Evolutionary conservation across 371 early-diverging fungal species (phyloP), one percentile per base, ranked within the genome.

Genomic region (Rhizopus sp.): DNA sequence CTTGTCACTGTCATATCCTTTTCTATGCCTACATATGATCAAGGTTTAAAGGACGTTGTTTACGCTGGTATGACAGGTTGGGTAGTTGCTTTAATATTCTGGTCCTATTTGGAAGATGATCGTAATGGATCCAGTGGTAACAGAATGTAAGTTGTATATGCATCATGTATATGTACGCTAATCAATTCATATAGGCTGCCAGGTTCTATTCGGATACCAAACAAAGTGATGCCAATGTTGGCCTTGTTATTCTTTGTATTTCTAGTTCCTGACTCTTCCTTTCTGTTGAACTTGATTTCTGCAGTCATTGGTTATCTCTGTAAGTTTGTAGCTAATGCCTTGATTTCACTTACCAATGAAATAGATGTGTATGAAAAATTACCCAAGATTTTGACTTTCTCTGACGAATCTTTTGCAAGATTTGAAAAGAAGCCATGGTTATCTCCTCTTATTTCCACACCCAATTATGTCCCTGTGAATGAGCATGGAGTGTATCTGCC

Each of bases 161-260:
- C 6, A n/a, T 13, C 7, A 38, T 4, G 8, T n/a, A 50, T 9
- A 16, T 46, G 13, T 23, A 5, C 13, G 29, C 7, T 39, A n/a
- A 38, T 23, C 23, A n/a, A 6, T 3, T 32, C 2, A 40, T 15
- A 37, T 35, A 70, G 70, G 60, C 41, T 70, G 42, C 57, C 58
- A 33, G 70, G 70, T 37, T 53, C 61, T n/a, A 56, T 70, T 48
- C 66, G 64, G n/a, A 52, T 70, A 7, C 63, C 70, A 9, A 60
- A 60, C 8, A 52, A 57, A 15, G 45, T 33, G 41, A 57, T 66
- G 63, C 70, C 70, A 15, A 38, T 50, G 6, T 37, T 70, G 3
- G 60, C 60, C 7, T 55, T 70, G 12, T 30, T 57, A 5, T 63
- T 66, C 29, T 70, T 66, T 34, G 57, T 66, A 3, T 44, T 70